These are phyloP conservation scores for Monosporascus sp. DNA, from an alignment of 2,329 filamentous ascomycete species.

Conservation along the genomic window DNA sequence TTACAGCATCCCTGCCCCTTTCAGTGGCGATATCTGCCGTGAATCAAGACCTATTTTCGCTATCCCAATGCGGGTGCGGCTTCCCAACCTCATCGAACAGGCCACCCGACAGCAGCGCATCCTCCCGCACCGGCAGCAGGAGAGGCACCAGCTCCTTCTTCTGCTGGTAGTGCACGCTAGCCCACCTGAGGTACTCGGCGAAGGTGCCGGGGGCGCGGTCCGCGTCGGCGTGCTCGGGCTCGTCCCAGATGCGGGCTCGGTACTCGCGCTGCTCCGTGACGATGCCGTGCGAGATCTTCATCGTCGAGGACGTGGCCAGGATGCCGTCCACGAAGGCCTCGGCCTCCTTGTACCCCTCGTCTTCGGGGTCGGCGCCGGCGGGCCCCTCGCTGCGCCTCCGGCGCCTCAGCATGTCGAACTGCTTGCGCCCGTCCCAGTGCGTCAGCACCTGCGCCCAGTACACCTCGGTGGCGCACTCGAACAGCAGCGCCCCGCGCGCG, in stretches of 20 bases:
- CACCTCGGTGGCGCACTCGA: not conserved
- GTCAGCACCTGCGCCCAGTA: not conserved
- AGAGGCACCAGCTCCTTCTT: conserved; percentile 13
- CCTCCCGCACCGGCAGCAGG: not conserved
- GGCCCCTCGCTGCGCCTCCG: conserved; percentile 3
- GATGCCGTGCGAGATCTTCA: conserved; percentile 28
- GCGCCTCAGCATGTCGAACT: conserved; percentile 4
- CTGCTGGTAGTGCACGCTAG: conserved; percentile 25
- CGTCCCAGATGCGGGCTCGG: conserved; percentile 20
- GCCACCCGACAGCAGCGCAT: not conserved
- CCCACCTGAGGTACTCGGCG: conserved; percentile 26
- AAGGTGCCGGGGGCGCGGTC: conserved; percentile 25
- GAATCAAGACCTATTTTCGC: not conserved
- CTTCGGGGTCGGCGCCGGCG: conserved; percentile 2
- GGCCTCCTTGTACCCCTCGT: conserved; percentile 8
- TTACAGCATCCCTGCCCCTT: no score
- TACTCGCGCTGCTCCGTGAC: conserved; percentile 16
- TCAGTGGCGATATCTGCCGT: no score
- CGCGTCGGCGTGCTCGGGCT: conserved; percentile 22
- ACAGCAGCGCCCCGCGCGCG: not conserved
- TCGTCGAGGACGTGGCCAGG: conserved; percentile 22
- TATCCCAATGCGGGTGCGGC: not conserved
- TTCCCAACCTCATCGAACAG: not conserved
- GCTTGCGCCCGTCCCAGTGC: conserved; percentile 3
- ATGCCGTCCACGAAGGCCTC: conserved; percentile 19